Base-by-base conservation (phyloP, 805 yeast species). In the Candida stauntonica region DNA sequence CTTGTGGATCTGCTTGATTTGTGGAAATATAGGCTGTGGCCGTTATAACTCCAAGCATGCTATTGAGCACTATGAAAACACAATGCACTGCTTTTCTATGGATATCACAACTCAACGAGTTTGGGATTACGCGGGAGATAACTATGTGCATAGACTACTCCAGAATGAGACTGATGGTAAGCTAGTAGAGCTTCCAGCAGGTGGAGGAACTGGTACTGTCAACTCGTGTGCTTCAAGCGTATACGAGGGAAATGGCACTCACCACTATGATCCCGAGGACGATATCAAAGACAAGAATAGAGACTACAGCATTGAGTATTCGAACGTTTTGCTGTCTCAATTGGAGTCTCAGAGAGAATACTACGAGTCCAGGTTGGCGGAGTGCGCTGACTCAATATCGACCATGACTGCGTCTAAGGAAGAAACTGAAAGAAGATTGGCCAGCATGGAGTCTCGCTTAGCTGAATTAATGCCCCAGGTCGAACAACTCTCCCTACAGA, bases 71-170 rank as follows among this genome's bases (percentile, higher is more conserved):
- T 89, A 75, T 57, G 75, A 79, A 14, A 67, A 68, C 8, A 81
- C 95, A 0, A 79, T 82, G 5, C 97, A 88, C 59, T 85, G 95
- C 51, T 88, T 86, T 63, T 84, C 96, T 0, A 87, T 88, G 95
- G 96, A 88, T 54, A 66, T 86, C 32, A 62, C 69, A 9, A 76
- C 94, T 0, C 93, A 88, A 44, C 67, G 97, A 29, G 95, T 88
- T 1, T 88, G 97, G 97, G 96, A 88, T 58, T 88, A 88, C 57
- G 88, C 89, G 0, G 89, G 89, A 3, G 97, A 88, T 56, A 79
- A 78, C 47, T 88, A 88, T 58, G 96, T 88, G 8, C 97, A 88
- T 59, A 61, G 97, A 35, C 63, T 88, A 30, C 73, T 88, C 4
- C 86, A 88, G 44, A 87, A 86, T 59, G 89, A 85, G 57, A 70